Evolutionary conservation across 2,329 filamentous ascomycete genomes (phyloP), one percentile per base, ranked within the genome.

Genomic region (Exophiala bonariae): DNA sequence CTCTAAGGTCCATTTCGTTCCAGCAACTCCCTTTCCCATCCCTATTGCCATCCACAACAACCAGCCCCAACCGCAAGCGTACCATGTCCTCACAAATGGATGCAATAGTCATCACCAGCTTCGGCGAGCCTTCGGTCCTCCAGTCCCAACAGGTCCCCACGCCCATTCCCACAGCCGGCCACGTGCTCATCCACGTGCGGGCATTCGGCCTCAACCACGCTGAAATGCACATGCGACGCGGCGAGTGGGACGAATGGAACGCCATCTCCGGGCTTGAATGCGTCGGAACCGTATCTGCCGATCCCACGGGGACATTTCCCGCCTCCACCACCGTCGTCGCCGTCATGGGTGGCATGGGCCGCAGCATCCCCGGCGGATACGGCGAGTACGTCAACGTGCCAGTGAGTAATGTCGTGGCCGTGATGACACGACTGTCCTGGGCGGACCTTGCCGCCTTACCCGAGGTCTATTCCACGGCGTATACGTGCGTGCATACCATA

Each of bases 161-260:
- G 38, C 63, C 66, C 6, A 35, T 43, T 1, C 61, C 66, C 3
- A 39, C 20, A 3, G 9, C 16, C 3, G 50, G 65, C 41, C 50
- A 66, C 32, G 63, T 63, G 1, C 53, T 69, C 11, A 60, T 72
- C 52, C 50, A 60, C 47, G 62, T 73, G 32, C 59, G 63, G 49
- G 70, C 70, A 7, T 74, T 74, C 41, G 70, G 70, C 3, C 50
- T 73, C 32, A 73, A 74, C 50, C 69, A 73, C 48, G 71, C 71
- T 7, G 71, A 74, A 54, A 71, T 71, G 64, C 67, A 73, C 55
- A 73, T 74, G 70, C 66, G 70, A 17, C 64, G 61, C 33, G 71
- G 71, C 10, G 69, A 67, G 64, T 58, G 55, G 55, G 53, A 49
- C 19, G 53, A 56, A 46, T 58, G 47, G 45, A 48, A 49, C 23